Evolutionary conservation across 345 rosid species (phyloP).

Genomic region (Anacardium occidentale): DNA sequence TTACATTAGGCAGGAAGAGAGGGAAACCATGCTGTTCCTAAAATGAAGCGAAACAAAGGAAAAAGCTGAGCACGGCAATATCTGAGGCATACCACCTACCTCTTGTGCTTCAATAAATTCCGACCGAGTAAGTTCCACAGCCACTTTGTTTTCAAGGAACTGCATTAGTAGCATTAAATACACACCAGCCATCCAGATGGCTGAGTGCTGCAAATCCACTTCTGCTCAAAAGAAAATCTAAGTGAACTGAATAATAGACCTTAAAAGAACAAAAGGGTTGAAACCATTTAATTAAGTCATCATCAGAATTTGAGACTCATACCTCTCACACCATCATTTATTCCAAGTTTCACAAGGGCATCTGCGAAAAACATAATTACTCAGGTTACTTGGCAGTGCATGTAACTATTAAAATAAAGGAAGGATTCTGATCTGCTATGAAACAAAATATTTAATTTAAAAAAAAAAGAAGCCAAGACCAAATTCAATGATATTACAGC

Average conservation of each 20-base stretch:
- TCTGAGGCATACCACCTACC: conserved; percentile 40
- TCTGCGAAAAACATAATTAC: conserved; percentile 48
- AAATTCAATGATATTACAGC: conserved; percentile 1
- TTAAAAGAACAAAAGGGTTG: conserved; percentile 6
- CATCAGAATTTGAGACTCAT: conserved; percentile 23
- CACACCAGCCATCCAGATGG: conserved; percentile 96
- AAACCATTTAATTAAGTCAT: conserved; percentile 15
- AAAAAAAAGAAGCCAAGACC: neutral
- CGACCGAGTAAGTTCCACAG: conserved; percentile 93
- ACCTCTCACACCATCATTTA: conserved; percentile 79
- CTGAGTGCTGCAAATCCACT: conserved; percentile 82
- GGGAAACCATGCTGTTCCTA: neutral
- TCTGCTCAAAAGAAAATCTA: conserved; percentile 48
- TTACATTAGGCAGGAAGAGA: neutral
- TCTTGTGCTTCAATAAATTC: conserved; percentile 90
- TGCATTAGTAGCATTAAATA: conserved; percentile 92
- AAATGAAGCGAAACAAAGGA: neutral
- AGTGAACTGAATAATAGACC: conserved; percentile 15
- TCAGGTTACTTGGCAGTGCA: conserved; percentile 19
- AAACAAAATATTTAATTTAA: neutral
- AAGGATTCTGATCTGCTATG: neutral
- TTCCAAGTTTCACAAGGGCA: conserved; percentile 83
- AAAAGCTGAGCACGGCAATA: neutral
- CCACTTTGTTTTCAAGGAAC: conserved; percentile 93
- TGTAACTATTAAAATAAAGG: neutral